Conservation (phyloP, 176 grass and related monocot species). For the Coix lacrymajobi region DNA sequence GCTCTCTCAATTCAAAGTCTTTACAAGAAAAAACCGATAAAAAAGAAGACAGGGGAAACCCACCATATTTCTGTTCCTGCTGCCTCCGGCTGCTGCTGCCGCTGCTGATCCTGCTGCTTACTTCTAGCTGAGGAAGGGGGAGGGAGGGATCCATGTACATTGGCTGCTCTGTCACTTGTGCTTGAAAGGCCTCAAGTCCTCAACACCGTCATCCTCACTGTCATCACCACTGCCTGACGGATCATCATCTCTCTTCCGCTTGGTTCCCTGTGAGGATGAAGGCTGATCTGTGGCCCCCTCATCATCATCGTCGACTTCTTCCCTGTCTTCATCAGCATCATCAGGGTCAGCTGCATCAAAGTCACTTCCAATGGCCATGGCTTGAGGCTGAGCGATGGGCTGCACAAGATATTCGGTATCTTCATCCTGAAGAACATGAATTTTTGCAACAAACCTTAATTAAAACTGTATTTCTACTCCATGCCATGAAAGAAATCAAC, state of each 20-base stretch:
- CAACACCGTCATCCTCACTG: conserved; percentile 38
- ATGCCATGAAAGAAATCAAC: not conserved
- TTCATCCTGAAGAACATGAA: conserved; percentile 57
- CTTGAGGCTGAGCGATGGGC: conserved; percentile 47
- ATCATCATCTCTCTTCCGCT: conserved; percentile 65
- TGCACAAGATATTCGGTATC: conserved; percentile 85
- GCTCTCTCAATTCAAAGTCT: conserved; percentile 43
- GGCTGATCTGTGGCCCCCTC: conserved; percentile 19
- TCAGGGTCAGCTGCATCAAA: conserved; percentile 63
- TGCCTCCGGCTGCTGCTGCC: not conserved
- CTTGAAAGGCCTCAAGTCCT: conserved; percentile 61
- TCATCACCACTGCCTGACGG: conserved; percentile 36
- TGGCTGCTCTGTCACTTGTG: conserved; percentile 37
- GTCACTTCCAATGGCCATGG: conserved; percentile 29
- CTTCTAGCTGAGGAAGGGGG: conserved; percentile 34
- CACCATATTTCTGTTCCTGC: conserved; percentile 53
- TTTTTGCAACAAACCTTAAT: not conserved
- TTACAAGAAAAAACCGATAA: conserved; percentile 50
- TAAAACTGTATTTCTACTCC: not conserved
- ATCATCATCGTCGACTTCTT: conserved; percentile 29
- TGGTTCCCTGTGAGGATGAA: conserved; percentile 42
- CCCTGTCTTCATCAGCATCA: conserved; percentile 58
- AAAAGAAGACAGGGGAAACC: conserved; percentile 41
- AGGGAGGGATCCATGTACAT: conserved; percentile 35
- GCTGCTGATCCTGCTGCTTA: conserved; percentile 36